These are phyloP conservation scores for Elsinoe ampelina DNA, from an alignment of 2,329 filamentous ascomycete species.

Conservation along the genomic window DNA sequence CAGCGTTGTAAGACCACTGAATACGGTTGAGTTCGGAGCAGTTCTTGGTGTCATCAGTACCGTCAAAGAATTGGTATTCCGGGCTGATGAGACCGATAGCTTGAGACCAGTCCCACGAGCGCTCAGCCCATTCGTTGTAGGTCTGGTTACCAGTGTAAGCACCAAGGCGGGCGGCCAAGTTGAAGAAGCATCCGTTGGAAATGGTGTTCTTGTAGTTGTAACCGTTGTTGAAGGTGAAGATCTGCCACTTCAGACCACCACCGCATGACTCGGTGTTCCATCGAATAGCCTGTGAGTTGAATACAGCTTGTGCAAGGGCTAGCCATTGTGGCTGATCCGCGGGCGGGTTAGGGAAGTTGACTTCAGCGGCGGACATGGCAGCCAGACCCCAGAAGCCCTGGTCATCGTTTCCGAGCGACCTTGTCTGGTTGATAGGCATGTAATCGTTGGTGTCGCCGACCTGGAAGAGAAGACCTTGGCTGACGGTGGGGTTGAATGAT, in stretches of 20 bases:
- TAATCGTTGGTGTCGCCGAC: conserved; percentile 49
- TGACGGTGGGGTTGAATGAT: conserved; percentile 52
- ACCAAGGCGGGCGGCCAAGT: conserved; percentile 36
- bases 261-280: conserved; percentile 31
- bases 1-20: conserved; percentile 38
- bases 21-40: conserved; percentile 38
- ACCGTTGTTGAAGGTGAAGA: conserved; percentile 40
- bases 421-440: conserved; percentile 41
- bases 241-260: conserved; percentile 33
- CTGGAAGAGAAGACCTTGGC: conserved; percentile 50
- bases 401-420: conserved; percentile 42
- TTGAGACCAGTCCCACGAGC: conserved; percentile 28
- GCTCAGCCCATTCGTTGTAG: conserved; percentile 56
- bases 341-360: conserved; percentile 36
- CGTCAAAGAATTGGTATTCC: conserved; percentile 38
- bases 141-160: conserved; percentile 39
- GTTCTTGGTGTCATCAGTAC: conserved; percentile 35
- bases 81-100: conserved; percentile 50
- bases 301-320: conserved; percentile 35
- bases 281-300: conserved; percentile 30
- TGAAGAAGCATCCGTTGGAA: conserved; percentile 44
- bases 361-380: conserved; percentile 48
- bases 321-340: conserved; percentile 35
- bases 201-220: conserved; percentile 51
- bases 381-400: conserved; percentile 51